A percentile compares a stretch with the other conserved stretches of the same genome.
phyloP scores from a whole-genome alignment of 768 basidiomycete genomes.

The Phlebiopsis gigantea region DNA sequence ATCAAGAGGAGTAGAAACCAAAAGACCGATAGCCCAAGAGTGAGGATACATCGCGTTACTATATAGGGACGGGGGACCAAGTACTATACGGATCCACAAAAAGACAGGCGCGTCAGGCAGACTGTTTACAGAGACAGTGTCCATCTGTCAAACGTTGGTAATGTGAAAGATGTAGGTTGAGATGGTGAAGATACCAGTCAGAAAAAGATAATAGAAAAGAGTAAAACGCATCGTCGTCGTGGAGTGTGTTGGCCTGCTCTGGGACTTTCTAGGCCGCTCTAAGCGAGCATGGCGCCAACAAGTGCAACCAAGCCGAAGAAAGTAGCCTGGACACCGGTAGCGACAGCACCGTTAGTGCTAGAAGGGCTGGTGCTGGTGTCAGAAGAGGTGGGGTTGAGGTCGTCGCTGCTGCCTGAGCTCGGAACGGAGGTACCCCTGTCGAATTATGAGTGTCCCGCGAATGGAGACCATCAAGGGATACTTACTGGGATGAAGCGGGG shows the following conservation, averaged over 20 bases:
- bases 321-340: constrained; percentile 25
- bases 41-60: constrained; percentile 3
- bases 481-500: background rate
- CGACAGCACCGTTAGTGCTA: constrained; percentile 27
- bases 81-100: constrained; percentile 11
- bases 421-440: constrained; percentile 12
- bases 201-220: constrained; percentile 5
- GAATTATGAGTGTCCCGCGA: background rate
- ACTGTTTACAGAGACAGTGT: constrained; percentile 10
- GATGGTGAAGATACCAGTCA: no score
- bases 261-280: constrained; percentile 7
- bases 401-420: constrained; percentile 8
- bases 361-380: constrained; percentile 19
- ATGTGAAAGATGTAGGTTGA: background rate
- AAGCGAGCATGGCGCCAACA: constrained; percentile 31
- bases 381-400: constrained; percentile 18
- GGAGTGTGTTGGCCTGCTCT: background rate
- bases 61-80: constrained; percentile 2
- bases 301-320: constrained; percentile 31
- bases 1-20: background rate
- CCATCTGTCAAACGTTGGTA: background rate
- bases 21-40: background rate
- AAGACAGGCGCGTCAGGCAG: constrained; percentile 13
- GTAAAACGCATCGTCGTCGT: background rate
- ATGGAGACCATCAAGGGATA: background rate